Evolutionary conservation across 352 stramenopile genomes (phyloP), one percentile per base, ranked within the genome.

Genomic region (Thraustochytrium sp.): DNA sequence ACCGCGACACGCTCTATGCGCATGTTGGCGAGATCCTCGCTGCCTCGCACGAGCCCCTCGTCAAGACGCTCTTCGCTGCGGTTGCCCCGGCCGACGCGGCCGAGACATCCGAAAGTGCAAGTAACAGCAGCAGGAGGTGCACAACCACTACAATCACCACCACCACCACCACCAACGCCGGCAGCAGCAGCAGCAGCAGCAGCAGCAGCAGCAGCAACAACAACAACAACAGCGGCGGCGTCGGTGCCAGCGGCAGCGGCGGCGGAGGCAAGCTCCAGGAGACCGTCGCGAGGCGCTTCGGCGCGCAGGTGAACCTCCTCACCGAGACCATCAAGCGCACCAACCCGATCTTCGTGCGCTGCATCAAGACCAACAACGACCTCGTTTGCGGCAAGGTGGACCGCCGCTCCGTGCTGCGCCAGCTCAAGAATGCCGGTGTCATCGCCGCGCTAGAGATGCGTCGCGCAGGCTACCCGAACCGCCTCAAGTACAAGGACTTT

Each of bases 1-100:
- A 98, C 85, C 93, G 94, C 56, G 95, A 98, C 85, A 95, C 91
- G 16, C 89, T 98, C 46, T 96, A 97, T 55, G 46, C 72, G 48
- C 84, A 87, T 63, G 73, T 88, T 23, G 46, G 86, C 42, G 53
- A 80, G 36, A 48, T 88, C 34, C 55, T 88, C 16, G 44, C 82
- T 26, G n/a, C 21, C 13, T 87, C 85, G 21, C 49, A 21, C 3
- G 26, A 11, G n/a, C 37, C 51, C 3, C 49, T 88, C 5, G 85
- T 88, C 44, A 46, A 23, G 2, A 46, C 62, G 11, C 65, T 86
- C 74, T 87, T 85, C 44, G 40, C 82, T 2, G 37, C 31, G 23
- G 29, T 16, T 23, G 59, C 49, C 5, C 38, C 42, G 9, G 34
- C 13, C 9, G 34, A 49, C 9, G 36, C 13, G 0, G 26, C 29